Evolutionary conservation across 2,329 filamentous ascomycete species (phyloP), one percentile per base, ranked within the genome.

Genomic region (Aspergillus ochraceus): DNA sequence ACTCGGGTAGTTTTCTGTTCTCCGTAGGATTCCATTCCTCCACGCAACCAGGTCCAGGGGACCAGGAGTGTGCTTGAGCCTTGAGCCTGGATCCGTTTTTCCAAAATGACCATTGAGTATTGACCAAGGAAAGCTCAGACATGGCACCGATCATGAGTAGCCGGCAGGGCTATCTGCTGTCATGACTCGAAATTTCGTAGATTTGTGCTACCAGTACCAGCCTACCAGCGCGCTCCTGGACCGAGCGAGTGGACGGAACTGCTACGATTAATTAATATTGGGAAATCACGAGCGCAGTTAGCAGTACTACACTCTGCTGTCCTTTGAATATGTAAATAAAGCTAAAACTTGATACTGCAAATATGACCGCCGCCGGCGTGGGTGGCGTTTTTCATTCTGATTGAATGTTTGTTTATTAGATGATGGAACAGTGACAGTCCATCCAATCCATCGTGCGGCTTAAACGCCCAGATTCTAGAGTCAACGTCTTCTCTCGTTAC

Each of bases 41-140:
- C 54, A 62, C 58, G 54, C 45, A 51, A 46, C 51, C 59, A 51
- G 54, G 39, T 42, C 20, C 56, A 63, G 61, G 61, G 56, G 54
- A 29, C 26, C 26, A 26, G 26, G 26, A 26, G 26, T 26, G 6
- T 26, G 5, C 26, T 8, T 26, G 26, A 4, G 22, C 22, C 22
- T 24, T 24, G 24, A 24, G 4, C 24, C 24, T 24, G 4, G 30
- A 12, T 36, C 32, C 12, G 12, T 36, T 36, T 29, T 29, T 29
- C 6, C 8, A 42, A 42, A 42, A 24, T 24, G 24, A 6, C 24
- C 24, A 24, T 24, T 24, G 24, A 6, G 4, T 5, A 24, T 24
- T 42, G 36, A 42, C 36, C 6, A n/a, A n/a, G 36, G 17, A 42
- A 42, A 55, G 61, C 61, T 42, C 36, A 42, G 36, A n/a, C 36